Conservation (phyloP, 1,284 basidiomycete species). For the Erythrobasidium hasegawianum region DNA sequence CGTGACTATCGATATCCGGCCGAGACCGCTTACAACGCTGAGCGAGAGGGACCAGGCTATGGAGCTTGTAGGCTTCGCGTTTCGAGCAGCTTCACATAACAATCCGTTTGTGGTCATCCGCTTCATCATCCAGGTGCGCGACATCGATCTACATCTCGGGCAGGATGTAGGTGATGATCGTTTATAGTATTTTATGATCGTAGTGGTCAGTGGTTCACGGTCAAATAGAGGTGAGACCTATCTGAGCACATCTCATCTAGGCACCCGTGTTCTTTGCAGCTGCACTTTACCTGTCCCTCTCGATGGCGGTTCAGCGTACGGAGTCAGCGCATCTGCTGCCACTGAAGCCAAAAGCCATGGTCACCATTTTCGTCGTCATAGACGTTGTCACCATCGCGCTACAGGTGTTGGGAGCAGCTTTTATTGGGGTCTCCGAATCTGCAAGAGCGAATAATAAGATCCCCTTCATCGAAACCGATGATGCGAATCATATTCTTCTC, state of each 20-base stretch:
- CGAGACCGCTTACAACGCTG: too few relatives aligned
- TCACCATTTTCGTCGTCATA: constrained; percentile 48
- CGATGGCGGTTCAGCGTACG: constrained; percentile 41
- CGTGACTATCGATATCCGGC: constrained; percentile 5
- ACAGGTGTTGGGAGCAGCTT: constrained; percentile 51
- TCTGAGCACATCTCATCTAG: constrained; percentile 34
- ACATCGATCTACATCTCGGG: neutral
- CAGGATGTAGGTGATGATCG: too few relatives aligned
- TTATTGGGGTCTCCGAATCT: constrained; percentile 51
- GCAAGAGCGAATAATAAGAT: constrained; percentile 39
- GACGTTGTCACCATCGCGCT: constrained; percentile 50
- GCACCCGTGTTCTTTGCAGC: constrained; percentile 51
- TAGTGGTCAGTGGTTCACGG: constrained; percentile 46
- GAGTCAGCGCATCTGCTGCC: constrained; percentile 42
- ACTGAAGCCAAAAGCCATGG: constrained; percentile 45
- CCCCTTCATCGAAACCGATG: constrained; percentile 44
- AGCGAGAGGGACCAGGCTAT: constrained; percentile 21
- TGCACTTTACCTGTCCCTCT: constrained; percentile 49
- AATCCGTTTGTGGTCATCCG: constrained; percentile 40
- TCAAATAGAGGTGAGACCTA: neutral
- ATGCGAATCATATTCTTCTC: constrained; percentile 51
- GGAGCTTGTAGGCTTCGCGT: constrained; percentile 40
- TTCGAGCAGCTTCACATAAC: constrained; percentile 34
- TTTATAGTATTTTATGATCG: constrained; percentile 52
- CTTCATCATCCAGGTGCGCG: constrained; percentile 39